Base-by-base conservation (phyloP, 176 grass and related monocot genomes). In the Musa acuminata region DNA sequence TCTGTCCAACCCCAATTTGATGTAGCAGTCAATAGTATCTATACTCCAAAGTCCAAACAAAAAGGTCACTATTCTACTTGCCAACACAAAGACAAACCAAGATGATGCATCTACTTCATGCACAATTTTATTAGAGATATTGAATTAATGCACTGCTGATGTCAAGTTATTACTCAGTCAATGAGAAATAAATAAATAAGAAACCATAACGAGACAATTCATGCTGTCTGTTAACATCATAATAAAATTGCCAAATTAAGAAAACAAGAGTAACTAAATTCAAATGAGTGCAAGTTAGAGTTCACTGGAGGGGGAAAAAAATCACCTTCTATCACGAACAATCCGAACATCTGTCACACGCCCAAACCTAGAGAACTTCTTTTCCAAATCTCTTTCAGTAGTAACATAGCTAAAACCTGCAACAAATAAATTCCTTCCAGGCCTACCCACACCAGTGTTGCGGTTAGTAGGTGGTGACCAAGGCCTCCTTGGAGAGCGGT, bases 341-440 rank as follows among this genome's bases (percentile, higher is more conserved):
- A 96, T 87, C 11, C 92, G 92, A 19, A 83, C 85, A 76, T 87
- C 85, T 82, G 73, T 96, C 66, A 96, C 88, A n/a, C 76, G 83
- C 53, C 92, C 92, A 83, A 74, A 96, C 67, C 77, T 96, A 11
- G 86, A 72, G 65, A 96, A 96, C 74, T 96, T 96, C 74, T 85
- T 96, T 66, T 96, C 92, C 84, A 96, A 89, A 67, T 96, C 92
- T 84, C 85, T 78, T 68, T 91, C 92, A 48, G 92, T 96, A 14
- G 92, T 96, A 21, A 84, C 88, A 74, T 88, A 91, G 81, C 92
- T 96, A 84, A 96, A 96, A 68, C 92, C 92, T 86, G 92, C 87
- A 90, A 96, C 80, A 86, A 91, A 96, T 52, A 96, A 79, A 76
- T 91, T 91, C 82, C 73, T 71, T 53, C 92, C 92, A 77, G 92